phyloP scores from a whole-genome alignment of 345 rosid species.

The Cardamine resedifolia region DNA sequence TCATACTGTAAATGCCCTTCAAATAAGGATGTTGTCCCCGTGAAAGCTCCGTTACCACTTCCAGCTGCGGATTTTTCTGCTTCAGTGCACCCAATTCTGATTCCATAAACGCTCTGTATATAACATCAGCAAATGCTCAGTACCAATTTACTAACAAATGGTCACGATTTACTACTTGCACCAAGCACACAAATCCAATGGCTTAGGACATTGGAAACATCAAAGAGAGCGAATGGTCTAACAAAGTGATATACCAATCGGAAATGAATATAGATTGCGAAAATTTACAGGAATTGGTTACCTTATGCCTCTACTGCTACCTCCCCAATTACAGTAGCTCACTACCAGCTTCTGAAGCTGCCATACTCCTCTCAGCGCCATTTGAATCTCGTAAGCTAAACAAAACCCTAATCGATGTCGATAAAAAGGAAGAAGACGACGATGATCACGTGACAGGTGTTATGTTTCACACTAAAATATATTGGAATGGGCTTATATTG shows the following conservation, averaged over 20 bases:
- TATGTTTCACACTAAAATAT: neutral
- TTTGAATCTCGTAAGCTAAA: slow-evolving; percentile 27
- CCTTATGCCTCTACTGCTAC: slow-evolving; percentile 91
- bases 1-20: slow-evolving; percentile 80
- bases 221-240: neutral
- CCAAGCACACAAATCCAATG: neutral
- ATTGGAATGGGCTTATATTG: neutral
- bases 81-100: slow-evolving; percentile 62
- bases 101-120: slow-evolving; percentile 78
- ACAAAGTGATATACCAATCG: neutral
- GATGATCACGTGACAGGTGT: slow-evolving; percentile 26
- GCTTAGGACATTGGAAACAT: neutral
- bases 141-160: neutral
- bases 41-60: slow-evolving; percentile 66
- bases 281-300: slow-evolving; percentile 15
- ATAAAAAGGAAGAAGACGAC: neutral
- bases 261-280: neutral
- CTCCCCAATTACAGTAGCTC: slow-evolving; percentile 91
- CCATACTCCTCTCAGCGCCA: slow-evolving; percentile 90
- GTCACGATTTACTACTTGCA: neutral
- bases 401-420: slow-evolving; percentile 20
- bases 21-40: slow-evolving; percentile 85
- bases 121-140: neutral
- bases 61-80: slow-evolving; percentile 74
- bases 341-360: slow-evolving; percentile 82